phyloP scores from a whole-genome alignment of 192 early-diverging fungal species.

The Coemansia sp. region DNA sequence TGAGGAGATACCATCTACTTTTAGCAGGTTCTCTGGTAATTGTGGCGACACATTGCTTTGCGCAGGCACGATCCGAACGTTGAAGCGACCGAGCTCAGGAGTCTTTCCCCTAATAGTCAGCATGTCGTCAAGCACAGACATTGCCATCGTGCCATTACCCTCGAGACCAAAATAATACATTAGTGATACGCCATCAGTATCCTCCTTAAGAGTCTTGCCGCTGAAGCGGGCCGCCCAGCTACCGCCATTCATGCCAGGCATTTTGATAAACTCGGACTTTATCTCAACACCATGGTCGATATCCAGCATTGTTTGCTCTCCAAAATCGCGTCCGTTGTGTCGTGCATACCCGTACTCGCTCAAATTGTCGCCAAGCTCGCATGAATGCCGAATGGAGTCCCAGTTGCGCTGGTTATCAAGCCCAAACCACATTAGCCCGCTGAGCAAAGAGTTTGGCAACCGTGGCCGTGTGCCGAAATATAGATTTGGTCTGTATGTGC shows the following conservation, averaged over 20 bases:
- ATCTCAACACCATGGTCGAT: conserved; percentile 36
- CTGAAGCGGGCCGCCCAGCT: conserved; percentile 59
- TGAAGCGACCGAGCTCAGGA: conserved; percentile 73
- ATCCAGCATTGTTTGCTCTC: conserved; percentile 59
- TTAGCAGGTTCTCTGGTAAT: conserved; percentile 11
- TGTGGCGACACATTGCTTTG: conserved; percentile 22
- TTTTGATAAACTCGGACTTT: conserved; percentile 28
- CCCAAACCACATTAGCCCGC: conserved; percentile 94
- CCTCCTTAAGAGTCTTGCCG: conserved; percentile 59
- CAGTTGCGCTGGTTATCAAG: conserved; percentile 58
- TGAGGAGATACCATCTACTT: conserved; percentile 9
- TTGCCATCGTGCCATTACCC: conserved; percentile 63
- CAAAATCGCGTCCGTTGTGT: conserved; percentile 83
- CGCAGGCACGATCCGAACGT: conserved; percentile 34
- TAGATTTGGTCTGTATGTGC: conserved; percentile 87
- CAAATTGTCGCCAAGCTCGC: conserved; percentile 83
- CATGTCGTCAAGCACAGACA: conserved; percentile 36
- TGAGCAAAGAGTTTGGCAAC: conserved; percentile 72
- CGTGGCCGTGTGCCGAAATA: conserved; percentile 91
- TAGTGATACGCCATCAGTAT: conserved; percentile 56
- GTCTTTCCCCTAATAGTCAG: conserved; percentile 59
- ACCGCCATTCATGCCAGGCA: conserved; percentile 59
- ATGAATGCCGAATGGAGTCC: conserved; percentile 80
- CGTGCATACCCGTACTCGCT: conserved; percentile 82
- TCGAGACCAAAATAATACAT: conserved; percentile 82